Percentiles rank a stretch among this genome's conserved stretches.
phyloP scores from a whole-genome alignment of 805 yeast species.

The Sugiyamaella americana region DNA sequence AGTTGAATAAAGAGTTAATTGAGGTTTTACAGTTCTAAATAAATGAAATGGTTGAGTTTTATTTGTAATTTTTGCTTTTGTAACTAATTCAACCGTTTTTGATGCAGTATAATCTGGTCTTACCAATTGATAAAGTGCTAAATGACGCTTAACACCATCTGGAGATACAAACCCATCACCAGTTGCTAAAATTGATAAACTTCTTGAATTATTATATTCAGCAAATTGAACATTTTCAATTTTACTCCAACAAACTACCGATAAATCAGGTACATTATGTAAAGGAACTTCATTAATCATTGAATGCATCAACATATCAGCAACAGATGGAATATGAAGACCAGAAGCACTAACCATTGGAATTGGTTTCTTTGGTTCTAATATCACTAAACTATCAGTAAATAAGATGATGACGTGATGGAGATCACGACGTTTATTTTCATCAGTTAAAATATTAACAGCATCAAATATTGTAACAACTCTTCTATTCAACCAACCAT shows the following conservation, averaged over 20 bases:
- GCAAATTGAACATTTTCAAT: constrained; percentile 52
- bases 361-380: constrained; percentile 42
- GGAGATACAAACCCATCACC: constrained; percentile 23
- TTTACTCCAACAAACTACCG: constrained; percentile 61
- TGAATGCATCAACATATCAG: constrained; percentile 87
- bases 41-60: constrained; percentile 84
- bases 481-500: constrained; percentile 82
- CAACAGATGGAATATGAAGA: constrained; percentile 49
- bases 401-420: constrained; percentile 63
- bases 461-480: constrained; percentile 71
- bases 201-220: constrained; percentile 34
- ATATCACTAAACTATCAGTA: constrained; percentile 69
- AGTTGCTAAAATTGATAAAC: constrained; percentile 29
- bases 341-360: constrained; percentile 31
- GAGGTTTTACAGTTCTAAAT: constrained; percentile 44
- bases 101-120: constrained; percentile 27
- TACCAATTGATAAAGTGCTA: constrained; percentile 22
- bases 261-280: constrained; percentile 53
- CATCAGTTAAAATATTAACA: constrained; percentile 29
- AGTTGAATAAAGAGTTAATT: constrained; percentile 28
- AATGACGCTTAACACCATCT: constrained; percentile 13
- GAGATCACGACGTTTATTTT: constrained; percentile 15
- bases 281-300: constrained; percentile 80
- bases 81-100: constrained; percentile 50
- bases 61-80: constrained; percentile 65